Percentiles rank a stretch among this genome's conserved stretches.
These are phyloP conservation scores for Aspergillus novoparasiticus DNA, from an alignment of 2,329 filamentous ascomycete genomes.

Conservation along the genomic window DNA sequence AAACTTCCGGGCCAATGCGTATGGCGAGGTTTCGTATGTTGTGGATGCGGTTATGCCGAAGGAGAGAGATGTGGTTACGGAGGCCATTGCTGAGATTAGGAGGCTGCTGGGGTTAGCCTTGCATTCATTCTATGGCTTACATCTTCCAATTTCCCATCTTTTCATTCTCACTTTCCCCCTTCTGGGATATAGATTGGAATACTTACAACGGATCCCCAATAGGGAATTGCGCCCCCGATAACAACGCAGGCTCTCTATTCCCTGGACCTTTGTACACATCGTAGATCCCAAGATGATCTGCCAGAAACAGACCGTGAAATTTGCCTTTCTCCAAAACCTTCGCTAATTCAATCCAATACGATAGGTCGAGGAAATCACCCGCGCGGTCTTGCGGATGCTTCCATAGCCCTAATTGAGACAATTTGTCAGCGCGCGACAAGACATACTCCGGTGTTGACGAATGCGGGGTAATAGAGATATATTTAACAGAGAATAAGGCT, in stretches of 20 bases:
- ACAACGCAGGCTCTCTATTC: slow-evolving; percentile 39
- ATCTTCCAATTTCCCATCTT: neutral
- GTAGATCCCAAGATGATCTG: slow-evolving; percentile 48
- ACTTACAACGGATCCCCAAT: slow-evolving; percentile 38
- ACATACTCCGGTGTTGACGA: neutral
- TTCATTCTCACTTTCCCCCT: no score
- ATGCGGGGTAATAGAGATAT: neutral
- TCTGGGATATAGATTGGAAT: neutral
- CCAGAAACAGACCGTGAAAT: slow-evolving; percentile 52
- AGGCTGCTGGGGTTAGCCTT: slow-evolving; percentile 9
- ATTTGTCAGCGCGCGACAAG: neutral
- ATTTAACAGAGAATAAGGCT: neutral
- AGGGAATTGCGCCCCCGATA: slow-evolving; percentile 41
- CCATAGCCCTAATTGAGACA: slow-evolving; percentile 16
- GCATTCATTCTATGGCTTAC: neutral
- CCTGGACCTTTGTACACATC: slow-evolving; percentile 46
- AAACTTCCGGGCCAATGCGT: slow-evolving; percentile 54
- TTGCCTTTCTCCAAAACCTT: slow-evolving; percentile 48
- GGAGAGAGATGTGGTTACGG: slow-evolving; percentile 46
- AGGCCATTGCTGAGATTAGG: slow-evolving; percentile 47
- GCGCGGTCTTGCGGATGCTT: slow-evolving; percentile 32
- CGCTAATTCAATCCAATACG: slow-evolving; percentile 50
- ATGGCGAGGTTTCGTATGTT: slow-evolving; percentile 53
- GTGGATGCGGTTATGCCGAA: slow-evolving; percentile 56
- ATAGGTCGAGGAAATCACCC: slow-evolving; percentile 39